Evolutionary conservation across 129 eudicot species (phyloP), one percentile per base, ranked within the genome.

Genomic region (Chrysanthemum makinoi): DNA sequence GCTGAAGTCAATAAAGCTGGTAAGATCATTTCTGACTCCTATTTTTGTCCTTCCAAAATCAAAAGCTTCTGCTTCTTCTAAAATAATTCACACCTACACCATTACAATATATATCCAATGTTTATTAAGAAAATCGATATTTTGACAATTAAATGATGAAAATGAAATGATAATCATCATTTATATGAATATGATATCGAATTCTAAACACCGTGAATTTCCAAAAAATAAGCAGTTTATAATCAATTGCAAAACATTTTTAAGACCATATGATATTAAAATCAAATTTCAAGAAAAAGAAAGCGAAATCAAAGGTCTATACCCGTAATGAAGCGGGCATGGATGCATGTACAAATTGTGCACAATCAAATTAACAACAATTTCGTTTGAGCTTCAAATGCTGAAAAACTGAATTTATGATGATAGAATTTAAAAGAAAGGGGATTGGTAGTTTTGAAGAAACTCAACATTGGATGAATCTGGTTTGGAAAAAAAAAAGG

Each of bases 1-100:
- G 90, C 95, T 62, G 97, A 89, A 66, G 97, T 89, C 69, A 94
- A 64, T 22, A 94, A 84, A 66, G 83, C 90, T 75, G 88, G 81
- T 68, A 94, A 19, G 66, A 87, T 76, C 98, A 94, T 94, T 80
- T 83, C 83, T 65, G 43, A 66, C 68, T 71, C 74, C 79, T 66
- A 54, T 66, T 44, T 71, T 50, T 24, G 44, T 62, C 64, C 20
- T 4, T 7, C 70, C 43, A 47, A n/a, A 20, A 77, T 70, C 33
- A 62, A 62, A 58, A 35, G 54, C 14, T 30, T 73, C 12, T 65
- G 61, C 68, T 50, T 53, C 68, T 56, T 47, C 35, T 44, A 10
- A 68, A 48, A 48, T 13, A 68, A 33, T 46, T 47, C 62, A 68
- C 47, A 22, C 70, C 70, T 77, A 18, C 73, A 75, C 48, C 17